Conservation (phyloP, 2,329 filamentous ascomycete species). For the Passalora sequoiae region DNA sequence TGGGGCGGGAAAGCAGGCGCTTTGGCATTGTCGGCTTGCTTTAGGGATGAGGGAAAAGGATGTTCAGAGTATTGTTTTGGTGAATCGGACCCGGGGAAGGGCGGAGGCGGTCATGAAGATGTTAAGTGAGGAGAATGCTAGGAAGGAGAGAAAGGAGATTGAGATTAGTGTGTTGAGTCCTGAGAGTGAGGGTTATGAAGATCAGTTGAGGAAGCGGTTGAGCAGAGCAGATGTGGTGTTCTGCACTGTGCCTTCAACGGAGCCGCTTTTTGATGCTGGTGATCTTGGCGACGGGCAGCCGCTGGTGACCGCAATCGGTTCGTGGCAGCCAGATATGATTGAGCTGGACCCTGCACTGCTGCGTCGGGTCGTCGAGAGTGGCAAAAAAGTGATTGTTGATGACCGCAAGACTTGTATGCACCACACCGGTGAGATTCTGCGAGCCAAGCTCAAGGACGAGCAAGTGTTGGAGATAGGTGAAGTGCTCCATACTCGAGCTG, state of each 20-base stretch:
- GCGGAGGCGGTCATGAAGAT: slow-evolving; percentile 7
- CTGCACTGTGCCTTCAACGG: slow-evolving; percentile 45
- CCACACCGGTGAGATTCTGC: slow-evolving; percentile 46
- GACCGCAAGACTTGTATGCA: slow-evolving; percentile 40
- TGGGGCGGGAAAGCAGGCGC: slow-evolving; percentile 47
- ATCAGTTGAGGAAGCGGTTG: slow-evolving; percentile 23
- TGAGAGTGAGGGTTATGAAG: slow-evolving; percentile 16
- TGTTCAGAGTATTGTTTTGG: slow-evolving; percentile 29
- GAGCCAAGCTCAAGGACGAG: slow-evolving; percentile 34
- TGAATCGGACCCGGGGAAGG: slow-evolving; percentile 24
- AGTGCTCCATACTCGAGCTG: slow-evolving; percentile 24
- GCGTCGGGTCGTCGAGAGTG: slow-evolving; percentile 17
- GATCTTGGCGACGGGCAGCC: slow-evolving; percentile 30
- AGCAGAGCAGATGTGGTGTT: slow-evolving; percentile 43
- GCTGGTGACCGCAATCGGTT: slow-evolving; percentile 31
- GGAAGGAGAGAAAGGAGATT: slow-evolving; percentile 2
- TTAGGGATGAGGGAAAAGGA: slow-evolving; percentile 35
- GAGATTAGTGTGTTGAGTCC: slow-evolving; percentile 7
- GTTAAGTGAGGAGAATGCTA: slow-evolving; percentile 5
- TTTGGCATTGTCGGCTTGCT: slow-evolving; percentile 48
- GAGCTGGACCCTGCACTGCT: slow-evolving; percentile 46
- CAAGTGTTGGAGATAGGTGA: slow-evolving; percentile 44
- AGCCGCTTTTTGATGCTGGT: slow-evolving; percentile 39
- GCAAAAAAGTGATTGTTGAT: slow-evolving; percentile 26
- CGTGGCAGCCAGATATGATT: slow-evolving; percentile 40